Evolutionary conservation across 352 stramenopile species (phyloP), one percentile per base, ranked within the genome.

Genomic region (Thalassiosira livingstoniorum): DNA sequence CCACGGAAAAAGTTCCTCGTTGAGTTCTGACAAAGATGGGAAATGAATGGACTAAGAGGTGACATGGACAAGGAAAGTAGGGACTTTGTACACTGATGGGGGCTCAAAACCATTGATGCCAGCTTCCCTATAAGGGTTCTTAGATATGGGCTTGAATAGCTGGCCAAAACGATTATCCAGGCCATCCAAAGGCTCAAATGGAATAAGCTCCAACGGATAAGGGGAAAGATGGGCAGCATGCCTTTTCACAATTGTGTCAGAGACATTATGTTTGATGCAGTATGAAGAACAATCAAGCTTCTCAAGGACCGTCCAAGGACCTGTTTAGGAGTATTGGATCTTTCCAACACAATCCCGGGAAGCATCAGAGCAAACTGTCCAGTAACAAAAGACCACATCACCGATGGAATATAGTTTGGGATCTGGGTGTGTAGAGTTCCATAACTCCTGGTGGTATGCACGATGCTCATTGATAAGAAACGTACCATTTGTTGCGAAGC

Each of bases 81-180:
- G 43, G 13, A 43, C 32, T 45, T 58, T 37, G 34, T 58, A 65
- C 15, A 35, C 60, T 47, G 64, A 31, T 5, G 18, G 7, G 13
- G 61, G 71, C 31, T 64, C 23, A 29, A 79, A 79, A 3, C 71
- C 71, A 10, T 55, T 43, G 21, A 79, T 45, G 29, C 71, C 58
- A 15, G 60, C 71, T 35, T 53, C 27, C 2, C 4, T 2, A 34
- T 39, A 79, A 1, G 71, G 43, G 18, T 72, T 0, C 10, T 34
- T 55, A 10, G 11, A 29, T 45, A 79, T 72, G n/a, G 71, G 61
- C 11, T 58, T 51, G 25, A 39, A 60, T 4, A 72, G 21, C 45
- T 79, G 71, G 2, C 60, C 34, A 27, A 61, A 79, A 21, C 25
- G 61, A 58, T 64, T 72, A 34, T 74, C 51, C 21, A 53, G 37